phyloP scores from a whole-genome alignment of 768 basidiomycete species.

The Gyrodon lividus region DNA sequence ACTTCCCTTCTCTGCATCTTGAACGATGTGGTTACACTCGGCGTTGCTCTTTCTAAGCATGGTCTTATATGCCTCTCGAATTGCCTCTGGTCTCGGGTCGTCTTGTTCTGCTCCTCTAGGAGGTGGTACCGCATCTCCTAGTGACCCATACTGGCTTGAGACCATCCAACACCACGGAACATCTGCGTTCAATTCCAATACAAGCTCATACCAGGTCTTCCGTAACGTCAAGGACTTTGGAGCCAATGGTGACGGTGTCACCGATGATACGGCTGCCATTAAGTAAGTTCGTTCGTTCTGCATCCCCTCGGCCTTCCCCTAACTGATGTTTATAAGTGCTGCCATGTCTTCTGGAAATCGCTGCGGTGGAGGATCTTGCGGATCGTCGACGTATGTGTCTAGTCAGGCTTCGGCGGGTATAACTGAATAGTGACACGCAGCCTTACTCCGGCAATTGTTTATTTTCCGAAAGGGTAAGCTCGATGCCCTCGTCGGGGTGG shows the following conservation, averaged over 20 bases:
- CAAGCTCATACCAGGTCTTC: conserved; percentile 64
- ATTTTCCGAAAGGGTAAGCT: conserved; percentile 64
- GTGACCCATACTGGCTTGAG: conserved; percentile 66
- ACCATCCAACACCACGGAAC: conserved; percentile 66
- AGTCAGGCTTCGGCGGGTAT: background rate
- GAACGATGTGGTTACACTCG: conserved; percentile 1
- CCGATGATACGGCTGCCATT: conserved; percentile 72
- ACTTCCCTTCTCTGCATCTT: background rate
- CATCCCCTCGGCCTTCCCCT: background rate
- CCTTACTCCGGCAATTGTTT: conserved; percentile 64
- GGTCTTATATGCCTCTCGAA: background rate
- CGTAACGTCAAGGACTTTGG: conserved; percentile 66
- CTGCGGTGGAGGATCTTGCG: conserved; percentile 55
- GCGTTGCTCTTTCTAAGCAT: conserved; percentile 4
- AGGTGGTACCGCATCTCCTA: conserved; percentile 46
- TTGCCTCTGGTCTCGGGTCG: conserved; percentile 33
- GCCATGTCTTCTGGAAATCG: conserved; percentile 60
- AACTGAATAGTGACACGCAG: conserved; percentile 29
- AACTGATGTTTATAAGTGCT: conserved; percentile 35
- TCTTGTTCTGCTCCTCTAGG: conserved; percentile 26
- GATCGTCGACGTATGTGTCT: conserved; percentile 47
- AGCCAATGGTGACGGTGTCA: conserved; percentile 54
- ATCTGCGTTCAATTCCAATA: conserved; percentile 57
- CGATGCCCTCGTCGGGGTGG: background rate
- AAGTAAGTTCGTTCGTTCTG: conserved; percentile 45